phyloP scores from a whole-genome alignment of 257 asterid genomes.

The Przewalskia tangutica region DNA sequence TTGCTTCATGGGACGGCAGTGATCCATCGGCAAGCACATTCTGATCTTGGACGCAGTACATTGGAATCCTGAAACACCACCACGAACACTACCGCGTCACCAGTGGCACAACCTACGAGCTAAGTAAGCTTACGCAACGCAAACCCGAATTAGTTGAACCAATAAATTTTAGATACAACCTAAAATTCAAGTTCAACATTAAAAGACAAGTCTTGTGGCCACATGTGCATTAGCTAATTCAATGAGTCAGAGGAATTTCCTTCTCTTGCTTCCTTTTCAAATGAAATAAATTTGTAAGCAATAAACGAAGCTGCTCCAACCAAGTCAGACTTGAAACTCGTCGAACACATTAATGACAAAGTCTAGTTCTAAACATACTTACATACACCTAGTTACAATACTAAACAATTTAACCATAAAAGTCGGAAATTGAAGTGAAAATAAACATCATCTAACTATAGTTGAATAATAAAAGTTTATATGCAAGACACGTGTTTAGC shows the following conservation, averaged over 20 bases:
- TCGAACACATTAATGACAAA: not conserved
- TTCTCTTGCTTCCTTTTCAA: not conserved
- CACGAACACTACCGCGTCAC: not conserved
- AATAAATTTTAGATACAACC: not conserved
- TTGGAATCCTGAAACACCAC: not conserved
- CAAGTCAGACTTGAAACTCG: not conserved
- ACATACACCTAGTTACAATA: not conserved
- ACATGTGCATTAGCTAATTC: not conserved
- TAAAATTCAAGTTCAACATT: not conserved
- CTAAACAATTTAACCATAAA: not conserved
- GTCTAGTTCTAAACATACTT: too few relatives aligned
- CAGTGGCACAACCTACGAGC: not conserved
- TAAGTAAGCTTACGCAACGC: not conserved
- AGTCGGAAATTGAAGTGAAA: not conserved
- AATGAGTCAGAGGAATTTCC: not conserved
- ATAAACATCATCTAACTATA: not conserved
- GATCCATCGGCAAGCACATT: too few relatives aligned
- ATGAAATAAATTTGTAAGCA: not conserved
- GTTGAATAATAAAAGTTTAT: too few relatives aligned
- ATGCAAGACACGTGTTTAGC: too few relatives aligned
- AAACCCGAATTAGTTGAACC: not conserved
- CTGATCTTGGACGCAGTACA: not conserved
- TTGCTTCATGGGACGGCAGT: too few relatives aligned
- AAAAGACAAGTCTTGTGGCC: not conserved
- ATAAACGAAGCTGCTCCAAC: not conserved